A percentile compares a stretch with the other conserved stretches of the same genome.
Evolutionary conservation across 2,329 filamentous ascomycete genomes (phyloP).

Genomic region (Calonectria crousiana): DNA sequence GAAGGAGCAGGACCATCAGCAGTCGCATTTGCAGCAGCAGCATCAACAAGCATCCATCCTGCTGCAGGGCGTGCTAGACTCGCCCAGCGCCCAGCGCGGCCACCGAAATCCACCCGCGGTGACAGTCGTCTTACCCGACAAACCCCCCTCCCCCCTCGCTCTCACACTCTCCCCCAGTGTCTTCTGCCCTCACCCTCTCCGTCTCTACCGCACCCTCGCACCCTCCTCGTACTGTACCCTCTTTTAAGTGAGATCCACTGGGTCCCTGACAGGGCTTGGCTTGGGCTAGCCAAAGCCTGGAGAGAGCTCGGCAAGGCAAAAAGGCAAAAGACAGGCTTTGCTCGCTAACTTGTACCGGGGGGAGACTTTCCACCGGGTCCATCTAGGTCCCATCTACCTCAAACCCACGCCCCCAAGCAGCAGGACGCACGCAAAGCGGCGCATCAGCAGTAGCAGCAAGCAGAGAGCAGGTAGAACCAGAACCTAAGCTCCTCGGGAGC

Average conservation of each 20-base stretch:
- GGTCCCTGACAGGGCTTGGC: slow-evolving; percentile 27
- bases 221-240: slow-evolving; percentile 4
- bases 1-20: not conserved
- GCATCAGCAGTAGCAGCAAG: not conserved
- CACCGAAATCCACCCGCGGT: slow-evolving; percentile 4
- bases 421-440: slow-evolving; percentile 14
- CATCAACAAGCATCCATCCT: not conserved
- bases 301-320: slow-evolving; percentile 11
- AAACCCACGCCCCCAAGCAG: slow-evolving; percentile 29
- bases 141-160: not conserved
- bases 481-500: slow-evolving; percentile 5
- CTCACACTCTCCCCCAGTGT: not conserved
- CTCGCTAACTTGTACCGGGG: slow-evolving; percentile 6
- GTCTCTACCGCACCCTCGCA: not conserved
- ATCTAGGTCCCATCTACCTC: slow-evolving; percentile 23
- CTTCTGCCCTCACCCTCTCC: not conserved
- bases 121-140: not conserved
- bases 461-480: slow-evolving; percentile 3
- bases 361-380: slow-evolving; percentile 9
- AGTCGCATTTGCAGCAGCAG: not conserved
- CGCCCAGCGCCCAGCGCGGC: slow-evolving; percentile 23
- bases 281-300: slow-evolving; percentile 8
- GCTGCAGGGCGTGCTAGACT: slow-evolving; percentile 2
- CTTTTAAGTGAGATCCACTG: slow-evolving; percentile 13
- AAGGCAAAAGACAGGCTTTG: not conserved